A percentile compares a stretch with the other conserved stretches of the same genome.
These are phyloP conservation scores for Colletotrichum spaethianum DNA, from an alignment of 2,329 filamentous ascomycete genomes.

Conservation along the genomic window DNA sequence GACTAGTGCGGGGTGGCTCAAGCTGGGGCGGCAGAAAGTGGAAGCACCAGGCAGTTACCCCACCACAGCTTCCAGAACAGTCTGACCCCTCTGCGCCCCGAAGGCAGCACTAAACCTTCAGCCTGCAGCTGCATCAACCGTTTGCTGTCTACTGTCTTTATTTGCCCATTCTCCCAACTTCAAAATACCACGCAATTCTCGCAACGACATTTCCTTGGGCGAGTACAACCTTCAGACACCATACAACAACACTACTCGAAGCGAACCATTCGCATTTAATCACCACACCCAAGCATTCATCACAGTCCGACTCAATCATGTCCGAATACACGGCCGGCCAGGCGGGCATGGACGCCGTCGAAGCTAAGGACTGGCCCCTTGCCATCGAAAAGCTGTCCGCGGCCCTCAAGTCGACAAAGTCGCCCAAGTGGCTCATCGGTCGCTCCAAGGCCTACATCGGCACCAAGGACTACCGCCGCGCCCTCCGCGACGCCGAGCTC, in stretches of 20 bases:
- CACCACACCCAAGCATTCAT: background rate
- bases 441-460: conserved; percentile 85
- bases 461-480: conserved; percentile 70
- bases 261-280: background rate
- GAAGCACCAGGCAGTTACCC: conserved; percentile 32
- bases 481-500: conserved; percentile 78
- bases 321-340: conserved; percentile 65
- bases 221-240: background rate
- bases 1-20: background rate
- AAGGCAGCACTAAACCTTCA: background rate
- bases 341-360: conserved; percentile 76
- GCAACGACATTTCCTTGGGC: background rate
- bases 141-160: background rate
- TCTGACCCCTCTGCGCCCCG: conserved; percentile 29
- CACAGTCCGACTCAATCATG: conserved; percentile 55
- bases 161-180: background rate
- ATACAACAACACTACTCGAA: background rate
- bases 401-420: conserved; percentile 76
- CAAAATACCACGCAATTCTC: background rate
- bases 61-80: conserved; percentile 53
- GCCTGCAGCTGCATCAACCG: background rate
- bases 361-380: conserved; percentile 72
- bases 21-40: conserved; percentile 15
- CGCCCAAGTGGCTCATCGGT: conserved; percentile 84
- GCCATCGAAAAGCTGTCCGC: conserved; percentile 79